Evolutionary conservation across 176 grass and related monocot genomes (phyloP).

Genomic region (Calamus simplicifolius): DNA sequence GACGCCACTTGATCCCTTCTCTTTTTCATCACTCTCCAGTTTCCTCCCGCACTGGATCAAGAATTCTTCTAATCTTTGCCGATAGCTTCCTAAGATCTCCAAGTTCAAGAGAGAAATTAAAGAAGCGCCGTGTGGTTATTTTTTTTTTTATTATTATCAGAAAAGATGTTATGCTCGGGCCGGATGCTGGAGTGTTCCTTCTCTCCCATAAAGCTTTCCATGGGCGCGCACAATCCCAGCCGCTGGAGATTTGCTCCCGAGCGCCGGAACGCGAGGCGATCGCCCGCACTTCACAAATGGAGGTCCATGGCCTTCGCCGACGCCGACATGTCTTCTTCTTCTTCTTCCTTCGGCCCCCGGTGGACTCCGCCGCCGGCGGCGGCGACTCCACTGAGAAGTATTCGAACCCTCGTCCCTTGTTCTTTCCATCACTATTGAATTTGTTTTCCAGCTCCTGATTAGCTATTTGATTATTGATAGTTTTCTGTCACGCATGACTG

Average conservation of each 20-base stretch:
- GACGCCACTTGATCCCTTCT: no score
- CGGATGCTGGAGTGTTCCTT: constrained; percentile 58
- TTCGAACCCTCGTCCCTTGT: no score
- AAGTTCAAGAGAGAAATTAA: no score
- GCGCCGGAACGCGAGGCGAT: background rate
- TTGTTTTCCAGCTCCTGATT: no score
- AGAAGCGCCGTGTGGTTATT: no score
- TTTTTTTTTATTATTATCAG: background rate
- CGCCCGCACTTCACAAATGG: constrained; percentile 34
- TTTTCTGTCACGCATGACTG: no score
- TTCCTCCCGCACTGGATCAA: no score
- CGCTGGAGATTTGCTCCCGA: background rate
- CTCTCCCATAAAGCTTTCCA: constrained; percentile 18
- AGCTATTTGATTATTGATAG: no score
- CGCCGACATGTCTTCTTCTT: constrained; percentile 17
- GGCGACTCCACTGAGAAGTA: constrained; percentile 22
- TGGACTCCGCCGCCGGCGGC: constrained; percentile 10
- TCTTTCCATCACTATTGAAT: no score
- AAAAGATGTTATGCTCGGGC: constrained; percentile 73
- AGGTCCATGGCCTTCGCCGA: constrained; percentile 33
- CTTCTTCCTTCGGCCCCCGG: constrained; percentile 19
- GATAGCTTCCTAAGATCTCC: no score
- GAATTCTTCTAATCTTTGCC: no score
- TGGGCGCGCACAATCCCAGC: constrained; percentile 9
- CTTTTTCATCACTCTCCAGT: no score